These are phyloP conservation scores for Acephala macrosclerotiorum DNA, from an alignment of 2,329 filamentous ascomycete species.

Conservation along the genomic window DNA sequence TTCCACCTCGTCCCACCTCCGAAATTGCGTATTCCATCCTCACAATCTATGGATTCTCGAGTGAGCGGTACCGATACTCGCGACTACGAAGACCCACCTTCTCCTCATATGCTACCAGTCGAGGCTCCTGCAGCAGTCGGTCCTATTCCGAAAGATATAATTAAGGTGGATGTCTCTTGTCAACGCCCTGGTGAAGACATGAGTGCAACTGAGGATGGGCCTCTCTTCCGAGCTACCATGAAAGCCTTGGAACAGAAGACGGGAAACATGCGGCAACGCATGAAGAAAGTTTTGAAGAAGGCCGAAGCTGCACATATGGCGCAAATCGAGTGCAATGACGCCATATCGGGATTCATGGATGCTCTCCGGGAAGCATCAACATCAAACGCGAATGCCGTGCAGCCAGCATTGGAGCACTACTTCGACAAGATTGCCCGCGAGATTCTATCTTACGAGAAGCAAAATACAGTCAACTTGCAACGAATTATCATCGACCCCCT, in stretches of 20 bases:
- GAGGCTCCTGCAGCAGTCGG: constrained; percentile 44
- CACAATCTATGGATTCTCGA: constrained; percentile 85
- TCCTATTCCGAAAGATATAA: constrained; percentile 45
- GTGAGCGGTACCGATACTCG: constrained; percentile 72
- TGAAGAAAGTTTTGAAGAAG: constrained; percentile 95
- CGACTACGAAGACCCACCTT: constrained; percentile 63
- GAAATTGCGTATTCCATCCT: constrained; percentile 82
- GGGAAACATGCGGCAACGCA: constrained; percentile 88
- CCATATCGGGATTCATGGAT: constrained; percentile 82
- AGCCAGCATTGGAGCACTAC: constrained; percentile 95
- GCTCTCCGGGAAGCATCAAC: constrained; percentile 86
- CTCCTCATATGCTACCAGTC: constrained; percentile 53
- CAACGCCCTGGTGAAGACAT: constrained; percentile 87
- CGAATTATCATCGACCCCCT: constrained; percentile 95
- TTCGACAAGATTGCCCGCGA: constrained; percentile 96
- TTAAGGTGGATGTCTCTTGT: constrained; percentile 89
- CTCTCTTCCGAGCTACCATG: constrained; percentile 94
- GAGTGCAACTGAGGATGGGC: constrained; percentile 87
- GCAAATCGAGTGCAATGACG: constrained; percentile 85
- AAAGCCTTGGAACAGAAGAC: constrained; percentile 97
- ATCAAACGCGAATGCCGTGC: constrained; percentile 95
- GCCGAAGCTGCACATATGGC: constrained; percentile 88
- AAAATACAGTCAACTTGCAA: constrained; percentile 85
- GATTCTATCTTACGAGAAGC: constrained; percentile 85
- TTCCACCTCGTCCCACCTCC: constrained; percentile 77